These are phyloP conservation scores for Fusarium sp. DNA, from an alignment of 2,329 filamentous ascomycete species.

Conservation along the genomic window DNA sequence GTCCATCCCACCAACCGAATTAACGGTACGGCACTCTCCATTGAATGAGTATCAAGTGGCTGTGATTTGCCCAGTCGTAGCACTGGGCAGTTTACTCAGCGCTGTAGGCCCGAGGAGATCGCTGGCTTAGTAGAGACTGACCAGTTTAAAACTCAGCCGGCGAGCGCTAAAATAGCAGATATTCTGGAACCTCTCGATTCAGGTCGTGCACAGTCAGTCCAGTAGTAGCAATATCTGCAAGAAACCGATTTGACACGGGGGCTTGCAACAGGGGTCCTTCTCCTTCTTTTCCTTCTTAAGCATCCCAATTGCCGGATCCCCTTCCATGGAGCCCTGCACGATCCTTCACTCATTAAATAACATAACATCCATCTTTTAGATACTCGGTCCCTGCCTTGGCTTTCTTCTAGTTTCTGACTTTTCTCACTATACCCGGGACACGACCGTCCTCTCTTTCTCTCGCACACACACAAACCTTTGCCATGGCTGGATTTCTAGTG, in stretches of 20 bases:
- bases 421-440: neutral
- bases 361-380: neutral
- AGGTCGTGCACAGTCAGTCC: neutral
- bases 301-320: neutral
- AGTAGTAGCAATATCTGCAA: neutral
- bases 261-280: neutral
- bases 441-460: neutral
- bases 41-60: too few relatives aligned
- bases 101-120: neutral
- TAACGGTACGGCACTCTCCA: neutral
- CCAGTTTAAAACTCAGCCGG: neutral
- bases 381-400: neutral
- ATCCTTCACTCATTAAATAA: neutral
- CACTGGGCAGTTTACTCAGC: neutral
- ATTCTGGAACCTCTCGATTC: neutral
- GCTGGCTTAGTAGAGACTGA: neutral
- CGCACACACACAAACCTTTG: too few relatives aligned
- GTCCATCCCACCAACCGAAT: neutral
- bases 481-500: conserved; percentile 28
- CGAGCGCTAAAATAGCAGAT: neutral
- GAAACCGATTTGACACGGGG: neutral
- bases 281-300: neutral
- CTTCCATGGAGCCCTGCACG: neutral
- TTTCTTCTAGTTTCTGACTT: neutral
- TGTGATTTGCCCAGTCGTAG: neutral